These are phyloP conservation scores for Yamadazyma scolyti DNA, from an alignment of 805 yeast genomes.

Conservation along the genomic window DNA sequence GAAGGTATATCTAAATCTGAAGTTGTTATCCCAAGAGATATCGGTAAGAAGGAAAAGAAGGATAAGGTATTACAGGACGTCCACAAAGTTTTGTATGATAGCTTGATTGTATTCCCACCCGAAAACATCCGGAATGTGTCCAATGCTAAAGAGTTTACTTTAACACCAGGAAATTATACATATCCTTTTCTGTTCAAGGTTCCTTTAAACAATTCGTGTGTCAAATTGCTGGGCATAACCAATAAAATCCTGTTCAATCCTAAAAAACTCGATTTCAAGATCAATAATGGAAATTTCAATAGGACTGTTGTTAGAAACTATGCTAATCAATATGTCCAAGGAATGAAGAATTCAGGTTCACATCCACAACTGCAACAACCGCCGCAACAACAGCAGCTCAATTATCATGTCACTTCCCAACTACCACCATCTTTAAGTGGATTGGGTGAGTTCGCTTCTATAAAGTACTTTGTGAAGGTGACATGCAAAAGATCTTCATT, in stretches of 20 bases:
- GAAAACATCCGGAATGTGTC: constrained; percentile 43
- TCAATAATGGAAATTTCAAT: constrained; percentile 32
- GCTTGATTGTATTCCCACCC: constrained; percentile 51
- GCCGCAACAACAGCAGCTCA: no score
- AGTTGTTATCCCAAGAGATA: constrained; percentile 24
- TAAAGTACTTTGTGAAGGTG: constrained; percentile 56
- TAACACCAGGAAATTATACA: constrained; percentile 48
- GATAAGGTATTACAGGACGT: constrained; percentile 25
- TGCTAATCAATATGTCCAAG: constrained; percentile 13
- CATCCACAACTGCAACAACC: constrained; percentile 1
- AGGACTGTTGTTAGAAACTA: constrained; percentile 12
- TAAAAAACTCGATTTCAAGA: constrained; percentile 22
- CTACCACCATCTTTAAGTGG: constrained; percentile 34
- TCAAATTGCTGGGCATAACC: constrained; percentile 20
- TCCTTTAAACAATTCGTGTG: constrained; percentile 41
- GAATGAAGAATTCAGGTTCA: not conserved
- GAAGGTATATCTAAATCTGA: constrained; percentile 45
- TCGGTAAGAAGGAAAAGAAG: constrained; percentile 9
- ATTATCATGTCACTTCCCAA: constrained; percentile 24
- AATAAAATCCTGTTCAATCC: constrained; percentile 30
- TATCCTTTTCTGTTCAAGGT: constrained; percentile 47
- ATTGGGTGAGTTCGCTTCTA: constrained; percentile 31
- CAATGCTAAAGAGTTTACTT: constrained; percentile 40
- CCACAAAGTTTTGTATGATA: constrained; percentile 49
- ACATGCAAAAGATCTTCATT: constrained; percentile 54